These are phyloP conservation scores for Penicillium polonicum DNA, from an alignment of 2,329 filamentous ascomycete genomes.

Conservation along the genomic window DNA sequence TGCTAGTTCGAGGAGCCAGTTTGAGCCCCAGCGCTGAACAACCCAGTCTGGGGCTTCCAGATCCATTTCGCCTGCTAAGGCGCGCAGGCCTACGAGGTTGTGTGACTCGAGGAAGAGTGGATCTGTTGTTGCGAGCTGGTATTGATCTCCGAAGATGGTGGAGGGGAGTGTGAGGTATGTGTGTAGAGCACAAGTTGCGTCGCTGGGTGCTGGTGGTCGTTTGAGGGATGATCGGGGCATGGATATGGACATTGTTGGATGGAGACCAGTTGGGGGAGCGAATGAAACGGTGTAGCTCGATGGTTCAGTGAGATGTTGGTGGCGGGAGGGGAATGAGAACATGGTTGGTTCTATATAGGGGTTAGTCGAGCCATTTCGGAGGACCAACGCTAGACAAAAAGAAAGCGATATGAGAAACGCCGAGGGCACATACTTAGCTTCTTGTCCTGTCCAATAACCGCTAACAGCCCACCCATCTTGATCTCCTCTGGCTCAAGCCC, in stretches of 20 bases:
- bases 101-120: constrained; percentile 76
- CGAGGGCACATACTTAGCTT: constrained; percentile 55
- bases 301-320: constrained; percentile 57
- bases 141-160: constrained; percentile 79
- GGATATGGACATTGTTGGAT: constrained; percentile 72
- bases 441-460: constrained; percentile 71
- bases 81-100: constrained; percentile 67
- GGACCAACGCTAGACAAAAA: not conserved
- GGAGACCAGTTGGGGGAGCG: constrained; percentile 71
- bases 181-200: constrained; percentile 68
- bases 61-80: constrained; percentile 74
- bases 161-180: constrained; percentile 81
- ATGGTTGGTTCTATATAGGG: constrained; percentile 61
- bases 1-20: constrained; percentile 71
- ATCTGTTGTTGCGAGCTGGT: constrained; percentile 64
- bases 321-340: constrained; percentile 81
- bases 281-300: constrained; percentile 64
- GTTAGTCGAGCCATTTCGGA: constrained; percentile 4
- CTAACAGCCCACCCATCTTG: constrained; percentile 73
- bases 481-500: constrained; percentile 66
- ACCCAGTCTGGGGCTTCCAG: constrained; percentile 88
- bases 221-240: constrained; percentile 55
- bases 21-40: constrained; percentile 73
- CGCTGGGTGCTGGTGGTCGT: constrained; percentile 47
- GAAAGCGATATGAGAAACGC: not conserved